Base-by-base conservation (phyloP, 805 yeast species). In the Lipomyces lipofer region DNA sequence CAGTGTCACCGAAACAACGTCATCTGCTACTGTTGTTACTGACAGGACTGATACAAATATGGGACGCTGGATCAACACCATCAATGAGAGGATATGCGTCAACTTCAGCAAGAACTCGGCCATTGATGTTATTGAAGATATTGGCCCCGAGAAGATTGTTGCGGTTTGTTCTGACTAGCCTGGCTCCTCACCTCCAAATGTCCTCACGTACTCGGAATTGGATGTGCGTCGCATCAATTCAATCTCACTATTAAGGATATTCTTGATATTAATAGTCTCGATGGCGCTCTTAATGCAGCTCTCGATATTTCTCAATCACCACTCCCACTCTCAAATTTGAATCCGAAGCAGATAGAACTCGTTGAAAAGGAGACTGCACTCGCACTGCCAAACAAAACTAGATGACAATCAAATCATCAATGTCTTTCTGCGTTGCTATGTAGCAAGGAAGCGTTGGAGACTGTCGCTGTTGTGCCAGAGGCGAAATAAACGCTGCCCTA, bases 61-160 rank as follows among this genome's bases (percentile, higher is more conserved):
- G 40, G 40, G 40, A 2, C 40, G 40, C 40, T 36, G 40, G 40
- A 13, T 36, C 24, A 24, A 36, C 39, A 35, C 39, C 39, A 35
- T 35, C 39, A 6, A 21, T 21, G 22, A 36, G 22, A n/a, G 40
- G 40, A 15, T 19, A 36, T 17, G 40, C 40, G 3, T 21, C n/a
- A 19, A 7, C 21, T 36, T 36, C 21, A 36, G 24, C 40, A 36
- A 7, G 40, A 36, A 36, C 40, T 36, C 40, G 3, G 5, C 17
- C 13, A 17, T 36, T 36, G 13, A 17, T 24, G 17, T 36, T 36
- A n/a, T 36, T 2, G 24, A 36, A 17, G 21, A 36, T 12, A 21
- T n/a, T 17, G 40, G 13, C 40, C 21, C 21, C 40, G 21, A n/a
- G 21, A 36, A 13, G 39, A 35, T 35, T 35, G 22, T 4, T 17